phyloP scores from a whole-genome alignment of 192 early-diverging fungal species.

The Coemansia sp. region DNA sequence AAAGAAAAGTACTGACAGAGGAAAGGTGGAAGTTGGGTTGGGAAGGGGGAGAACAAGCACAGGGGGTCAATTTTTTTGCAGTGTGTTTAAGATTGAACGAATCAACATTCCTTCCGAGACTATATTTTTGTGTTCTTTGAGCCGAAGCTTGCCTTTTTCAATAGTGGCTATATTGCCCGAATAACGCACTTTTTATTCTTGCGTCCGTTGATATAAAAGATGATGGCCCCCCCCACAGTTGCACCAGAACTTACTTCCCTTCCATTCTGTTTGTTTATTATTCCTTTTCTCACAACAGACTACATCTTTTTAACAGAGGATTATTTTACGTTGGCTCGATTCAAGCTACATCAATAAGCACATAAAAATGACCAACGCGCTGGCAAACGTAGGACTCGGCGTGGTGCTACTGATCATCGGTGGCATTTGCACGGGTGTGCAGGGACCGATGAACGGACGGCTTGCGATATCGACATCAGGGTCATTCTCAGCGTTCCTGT shows the following conservation, averaged over 20 bases:
- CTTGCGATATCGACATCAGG: constrained; percentile 47
- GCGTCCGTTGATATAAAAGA: neutral
- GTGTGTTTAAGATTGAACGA: neutral
- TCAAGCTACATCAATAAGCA: neutral
- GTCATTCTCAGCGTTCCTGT: constrained; percentile 50
- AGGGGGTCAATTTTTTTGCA: no score
- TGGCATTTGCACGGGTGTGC: constrained; percentile 46
- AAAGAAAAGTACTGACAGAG: neutral
- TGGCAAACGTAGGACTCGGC: constrained; percentile 37
- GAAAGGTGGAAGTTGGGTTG: neutral
- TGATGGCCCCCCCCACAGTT: neutral
- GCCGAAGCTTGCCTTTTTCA: neutral
- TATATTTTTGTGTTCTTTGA: neutral
- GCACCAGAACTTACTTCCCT: neutral
- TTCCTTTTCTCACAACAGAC: neutral
- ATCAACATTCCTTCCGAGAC: constrained; percentile 1
- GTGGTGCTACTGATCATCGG: constrained; percentile 54
- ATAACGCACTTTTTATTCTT: neutral
- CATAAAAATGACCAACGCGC: constrained; percentile 20
- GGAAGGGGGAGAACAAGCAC: no score
- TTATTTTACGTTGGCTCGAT: neutral
- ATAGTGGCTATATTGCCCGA: neutral
- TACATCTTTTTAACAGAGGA: neutral
- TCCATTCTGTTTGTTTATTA: neutral
- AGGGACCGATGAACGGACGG: constrained; percentile 53